These are phyloP conservation scores for Inga laurina DNA, from an alignment of 306 rosid species.

Conservation along the genomic window DNA sequence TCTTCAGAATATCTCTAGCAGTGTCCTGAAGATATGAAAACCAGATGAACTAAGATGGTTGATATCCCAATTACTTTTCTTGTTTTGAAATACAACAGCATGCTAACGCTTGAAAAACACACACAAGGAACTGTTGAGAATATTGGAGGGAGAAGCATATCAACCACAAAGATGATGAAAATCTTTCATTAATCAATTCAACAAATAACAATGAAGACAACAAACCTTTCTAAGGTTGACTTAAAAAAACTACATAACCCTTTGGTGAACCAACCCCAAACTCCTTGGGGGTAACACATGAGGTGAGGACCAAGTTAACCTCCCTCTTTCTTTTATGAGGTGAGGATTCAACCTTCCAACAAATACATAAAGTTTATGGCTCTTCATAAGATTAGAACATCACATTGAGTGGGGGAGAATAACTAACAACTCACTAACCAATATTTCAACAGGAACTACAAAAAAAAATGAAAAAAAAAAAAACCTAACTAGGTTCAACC, in stretches of 20 bases:
- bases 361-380: background rate
- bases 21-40: conserved; percentile 4
- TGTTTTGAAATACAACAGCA: background rate
- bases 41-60: background rate
- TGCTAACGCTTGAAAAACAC: background rate
- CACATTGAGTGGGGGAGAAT: background rate
- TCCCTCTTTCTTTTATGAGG: background rate
- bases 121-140: background rate
- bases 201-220: background rate
- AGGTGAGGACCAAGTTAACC: background rate
- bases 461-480: background rate
- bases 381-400: background rate
- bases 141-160: background rate
- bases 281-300: background rate
- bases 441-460: background rate
- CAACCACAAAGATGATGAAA: background rate
- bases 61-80: background rate
- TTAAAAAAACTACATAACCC: background rate
- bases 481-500: background rate
- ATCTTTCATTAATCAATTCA: background rate
- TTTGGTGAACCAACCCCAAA: background rate
- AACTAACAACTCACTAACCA: background rate
- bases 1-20: conserved; percentile 1
- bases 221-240: background rate
- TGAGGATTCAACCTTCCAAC: background rate